Evolutionary conservation across 1,139 yeast species (phyloP).

Genomic region (Magnusiomyces ingens): DNA sequence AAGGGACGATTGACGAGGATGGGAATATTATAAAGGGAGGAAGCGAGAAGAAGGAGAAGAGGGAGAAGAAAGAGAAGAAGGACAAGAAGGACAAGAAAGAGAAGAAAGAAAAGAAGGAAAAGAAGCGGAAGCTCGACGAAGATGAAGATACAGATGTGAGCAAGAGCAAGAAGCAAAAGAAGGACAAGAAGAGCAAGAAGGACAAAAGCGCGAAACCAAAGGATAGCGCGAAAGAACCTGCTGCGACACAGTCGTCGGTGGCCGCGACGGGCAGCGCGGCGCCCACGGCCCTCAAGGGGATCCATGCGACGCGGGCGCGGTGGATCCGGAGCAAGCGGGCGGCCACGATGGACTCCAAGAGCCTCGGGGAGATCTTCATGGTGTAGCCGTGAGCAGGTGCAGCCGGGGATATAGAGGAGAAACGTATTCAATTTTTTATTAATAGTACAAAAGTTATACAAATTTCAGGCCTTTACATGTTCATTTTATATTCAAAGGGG

Average conservation of each 20-base stretch:
- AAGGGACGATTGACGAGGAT: constrained; percentile 73
- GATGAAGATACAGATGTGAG: neutral
- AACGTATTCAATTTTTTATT: no score
- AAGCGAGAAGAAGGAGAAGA: constrained; percentile 39
- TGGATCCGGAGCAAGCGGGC: constrained; percentile 88
- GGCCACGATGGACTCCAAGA: constrained; percentile 81
- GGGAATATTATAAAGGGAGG: constrained; percentile 53
- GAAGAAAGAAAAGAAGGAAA: constrained; percentile 19
- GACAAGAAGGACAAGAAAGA: constrained; percentile 24
- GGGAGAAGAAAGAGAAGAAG: constrained; percentile 26
- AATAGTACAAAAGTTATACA: no score
- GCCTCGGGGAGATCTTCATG: constrained; percentile 90
- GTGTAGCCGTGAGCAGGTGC: no score
- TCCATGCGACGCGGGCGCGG: constrained; percentile 53
- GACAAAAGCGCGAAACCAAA: no score
- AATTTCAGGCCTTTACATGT: no score
- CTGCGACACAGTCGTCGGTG: constrained; percentile 7
- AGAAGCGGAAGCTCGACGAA: constrained; percentile 11
- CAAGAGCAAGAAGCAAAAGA: constrained; percentile 24
- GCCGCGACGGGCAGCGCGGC: constrained; percentile 8
- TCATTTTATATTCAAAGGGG: no score
- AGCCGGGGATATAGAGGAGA: no score
- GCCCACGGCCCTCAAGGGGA: constrained; percentile 1
- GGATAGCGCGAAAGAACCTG: constrained; percentile 18
- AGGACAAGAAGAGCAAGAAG: constrained; percentile 10